These are phyloP conservation scores for Boletus vermiculosoides DNA, from an alignment of 768 basidiomycete species.

Conservation along the genomic window DNA sequence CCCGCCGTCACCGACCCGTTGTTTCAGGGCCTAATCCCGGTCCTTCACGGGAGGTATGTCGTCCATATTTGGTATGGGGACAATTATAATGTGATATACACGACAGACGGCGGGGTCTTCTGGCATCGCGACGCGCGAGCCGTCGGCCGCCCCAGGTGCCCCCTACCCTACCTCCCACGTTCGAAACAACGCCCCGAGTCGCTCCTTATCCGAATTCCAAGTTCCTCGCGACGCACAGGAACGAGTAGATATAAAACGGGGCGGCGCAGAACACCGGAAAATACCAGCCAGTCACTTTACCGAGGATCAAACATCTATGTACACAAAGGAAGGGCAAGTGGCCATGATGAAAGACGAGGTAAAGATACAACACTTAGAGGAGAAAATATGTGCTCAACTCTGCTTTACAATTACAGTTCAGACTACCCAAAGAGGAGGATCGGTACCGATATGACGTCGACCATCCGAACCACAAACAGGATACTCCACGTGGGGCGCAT, in stretches of 20 bases:
- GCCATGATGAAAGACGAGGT: constrained; percentile 3
- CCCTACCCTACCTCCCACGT: background rate
- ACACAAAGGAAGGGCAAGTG: background rate
- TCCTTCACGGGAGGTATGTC: constrained; percentile 12
- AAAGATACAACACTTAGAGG: background rate
- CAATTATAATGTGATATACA: background rate
- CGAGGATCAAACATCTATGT: background rate
- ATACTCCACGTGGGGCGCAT: too few relatives aligned
- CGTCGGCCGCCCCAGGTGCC: background rate
- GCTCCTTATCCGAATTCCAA: background rate
- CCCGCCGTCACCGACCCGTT: background rate
- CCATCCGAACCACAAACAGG: too few relatives aligned
- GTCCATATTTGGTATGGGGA: background rate
- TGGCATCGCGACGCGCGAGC: background rate
- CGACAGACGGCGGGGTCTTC: constrained; percentile 5
- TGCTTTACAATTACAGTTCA: background rate
- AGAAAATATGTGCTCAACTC: background rate
- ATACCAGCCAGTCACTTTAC: background rate
- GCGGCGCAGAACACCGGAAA: background rate
- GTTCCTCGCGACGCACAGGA: background rate
- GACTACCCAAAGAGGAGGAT: too few relatives aligned
- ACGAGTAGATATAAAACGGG: background rate
- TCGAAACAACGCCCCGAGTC: background rate
- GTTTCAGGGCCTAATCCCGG: background rate
- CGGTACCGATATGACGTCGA: too few relatives aligned